Evolutionary conservation across 441 rosid genomes (phyloP), one percentile per base, ranked within the genome.

Genomic region (Eruca vesicaria): DNA sequence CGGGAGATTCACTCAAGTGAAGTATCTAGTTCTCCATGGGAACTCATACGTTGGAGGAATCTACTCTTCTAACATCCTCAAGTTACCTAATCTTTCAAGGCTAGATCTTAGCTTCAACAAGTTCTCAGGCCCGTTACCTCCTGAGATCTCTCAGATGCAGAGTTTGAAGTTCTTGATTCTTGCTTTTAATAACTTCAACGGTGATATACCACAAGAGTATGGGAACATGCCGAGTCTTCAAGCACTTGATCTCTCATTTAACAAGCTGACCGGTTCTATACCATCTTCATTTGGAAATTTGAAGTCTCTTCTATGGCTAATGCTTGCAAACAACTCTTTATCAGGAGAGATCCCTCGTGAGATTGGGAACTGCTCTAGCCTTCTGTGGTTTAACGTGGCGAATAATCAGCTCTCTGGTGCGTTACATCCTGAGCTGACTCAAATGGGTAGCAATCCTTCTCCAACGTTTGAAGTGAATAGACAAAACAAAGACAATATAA

Each of bases 241-340:
- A 81, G 86, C 89, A 23, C 90, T 94, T 31, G 98, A 94, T 84
- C 91, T 94, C 64, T 92, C 98, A 62, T 92, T 76, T 82, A 94
- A 94, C 74, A 71, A 9, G 5, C 86, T 94, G 9, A 80, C 74
- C 0, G 98, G 98, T 68, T 48, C 79, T 0, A 89, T 90, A 73
- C 97, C 98, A 7, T 29, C 83, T 53, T 73, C 88, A n/a, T 65
- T 94, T 8, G 97, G 97, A 33, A 92, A 86, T 7, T 52, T 94
- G 85, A 89, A 69, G 2, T 89, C 88, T 36, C 91, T 94, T 21
- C 26, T 94, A 81, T 94, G 98, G 98, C 68, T 94, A 64, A 90
- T 94, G 97, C 92, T 94, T 26, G 97, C 98, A 12, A 84, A 90
- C 77, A 94, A 94, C 78, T 79, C 71, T 36, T 80, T 94, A 7